Conservation (phyloP, 208 protist species). For the Leishmania guyanensis region DNA sequence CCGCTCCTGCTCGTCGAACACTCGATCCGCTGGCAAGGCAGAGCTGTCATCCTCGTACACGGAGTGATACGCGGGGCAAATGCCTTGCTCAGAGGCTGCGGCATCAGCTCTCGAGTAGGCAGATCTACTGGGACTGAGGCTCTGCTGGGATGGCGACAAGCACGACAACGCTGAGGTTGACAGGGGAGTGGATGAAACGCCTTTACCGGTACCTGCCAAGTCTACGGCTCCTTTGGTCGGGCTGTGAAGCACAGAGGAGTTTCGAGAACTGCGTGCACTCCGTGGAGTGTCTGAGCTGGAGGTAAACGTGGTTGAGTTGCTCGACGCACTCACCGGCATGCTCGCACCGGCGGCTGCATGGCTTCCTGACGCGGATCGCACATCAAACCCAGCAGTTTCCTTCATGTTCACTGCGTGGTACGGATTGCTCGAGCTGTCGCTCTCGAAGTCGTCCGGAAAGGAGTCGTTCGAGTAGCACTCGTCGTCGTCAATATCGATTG, state of each 20-base stretch:
- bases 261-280: background rate
- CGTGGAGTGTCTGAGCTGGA: background rate
- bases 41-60: background rate
- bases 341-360: background rate
- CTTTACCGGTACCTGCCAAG: background rate
- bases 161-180: constrained; percentile 1
- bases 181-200: background rate
- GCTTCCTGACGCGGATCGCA: background rate
- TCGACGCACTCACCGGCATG: background rate
- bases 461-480: constrained; percentile 39
- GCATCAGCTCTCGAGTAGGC: background rate
- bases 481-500: constrained; percentile 9
- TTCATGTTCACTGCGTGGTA: background rate
- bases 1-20: background rate
- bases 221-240: background rate
- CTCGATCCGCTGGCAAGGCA: background rate
- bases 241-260: constrained; percentile 1
- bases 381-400: background rate
- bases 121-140: background rate
- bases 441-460: constrained; percentile 53
- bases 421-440: constrained; percentile 6
- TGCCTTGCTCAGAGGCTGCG: background rate
- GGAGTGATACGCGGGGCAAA: background rate
- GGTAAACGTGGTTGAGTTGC: background rate
- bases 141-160: background rate